These are phyloP conservation scores for Rhododendron ferrugineum DNA, from an alignment of 148 eudicot species.

Conservation along the genomic window DNA sequence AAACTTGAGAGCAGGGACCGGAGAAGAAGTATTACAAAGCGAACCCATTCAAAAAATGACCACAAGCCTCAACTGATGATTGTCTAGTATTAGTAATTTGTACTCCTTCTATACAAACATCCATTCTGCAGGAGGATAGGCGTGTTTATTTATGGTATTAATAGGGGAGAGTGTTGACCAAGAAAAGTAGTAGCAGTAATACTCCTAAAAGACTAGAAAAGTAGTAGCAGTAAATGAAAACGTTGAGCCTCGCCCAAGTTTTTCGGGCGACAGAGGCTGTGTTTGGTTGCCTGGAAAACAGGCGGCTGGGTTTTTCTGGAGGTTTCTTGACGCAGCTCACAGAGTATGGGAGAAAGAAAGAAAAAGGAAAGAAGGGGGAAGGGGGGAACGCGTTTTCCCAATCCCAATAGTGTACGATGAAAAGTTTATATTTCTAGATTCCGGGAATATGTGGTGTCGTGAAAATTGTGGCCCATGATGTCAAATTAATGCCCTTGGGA, in stretches of 20 bases:
- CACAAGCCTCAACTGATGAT: neutral
- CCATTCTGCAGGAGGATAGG: neutral
- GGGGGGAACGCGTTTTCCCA: too few relatives aligned
- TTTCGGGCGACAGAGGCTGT: neutral
- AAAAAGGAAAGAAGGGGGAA: neutral
- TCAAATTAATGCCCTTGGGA: neutral
- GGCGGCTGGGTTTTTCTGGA: neutral
- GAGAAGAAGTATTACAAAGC: neutral
- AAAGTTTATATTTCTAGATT: neutral
- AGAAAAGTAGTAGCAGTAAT: neutral
- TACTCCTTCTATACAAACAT: neutral
- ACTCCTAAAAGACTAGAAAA: neutral
- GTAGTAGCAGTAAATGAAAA: neutral
- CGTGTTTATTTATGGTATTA: neutral
- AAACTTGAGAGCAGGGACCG: neutral
- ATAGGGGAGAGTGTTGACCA: neutral
- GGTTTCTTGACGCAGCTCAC: neutral
- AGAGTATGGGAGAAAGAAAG: neutral
- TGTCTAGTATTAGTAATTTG: too few relatives aligned
- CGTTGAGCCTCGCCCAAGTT: slow-evolving; percentile 11
- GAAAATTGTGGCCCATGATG: neutral
- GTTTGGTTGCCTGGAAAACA: neutral
- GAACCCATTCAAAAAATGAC: neutral
- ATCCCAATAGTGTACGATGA: too few relatives aligned
- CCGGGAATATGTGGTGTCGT: neutral